phyloP scores from a whole-genome alignment of 1,284 basidiomycete genomes.

The Ceratobasidium sp. region DNA sequence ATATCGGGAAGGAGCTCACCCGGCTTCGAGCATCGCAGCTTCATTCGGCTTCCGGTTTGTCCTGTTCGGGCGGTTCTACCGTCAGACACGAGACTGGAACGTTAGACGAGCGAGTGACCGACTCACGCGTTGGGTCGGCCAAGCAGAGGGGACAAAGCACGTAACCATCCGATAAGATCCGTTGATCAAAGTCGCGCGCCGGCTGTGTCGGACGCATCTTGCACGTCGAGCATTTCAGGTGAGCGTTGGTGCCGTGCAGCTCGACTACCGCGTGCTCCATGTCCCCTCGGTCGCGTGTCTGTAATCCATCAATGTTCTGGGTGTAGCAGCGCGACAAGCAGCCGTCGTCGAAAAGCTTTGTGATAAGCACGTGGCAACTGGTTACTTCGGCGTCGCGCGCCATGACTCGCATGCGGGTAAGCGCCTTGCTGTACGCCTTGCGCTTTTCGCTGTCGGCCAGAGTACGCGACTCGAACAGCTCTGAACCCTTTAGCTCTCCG shows the following conservation, averaged over 20 bases:
- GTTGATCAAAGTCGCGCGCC: neutral
- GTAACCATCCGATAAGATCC: neutral
- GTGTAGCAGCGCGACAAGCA: constrained; percentile 16
- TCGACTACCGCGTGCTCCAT: constrained; percentile 12
- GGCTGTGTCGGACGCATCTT: neutral
- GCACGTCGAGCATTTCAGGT: neutral
- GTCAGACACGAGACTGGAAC: no score
- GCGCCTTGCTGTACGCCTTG: neutral
- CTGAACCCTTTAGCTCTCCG: neutral
- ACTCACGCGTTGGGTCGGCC: neutral
- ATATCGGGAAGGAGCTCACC: constrained; percentile 23
- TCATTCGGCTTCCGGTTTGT: neutral
- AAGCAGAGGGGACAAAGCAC: neutral
- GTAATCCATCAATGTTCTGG: constrained; percentile 25
- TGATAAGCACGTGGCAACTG: neutral
- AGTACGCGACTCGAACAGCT: constrained; percentile 11
- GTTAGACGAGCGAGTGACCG: neutral
- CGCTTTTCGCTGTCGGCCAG: neutral
- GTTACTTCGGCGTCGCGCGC: neutral
- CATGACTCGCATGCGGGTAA: neutral
- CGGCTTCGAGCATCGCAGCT: neutral
- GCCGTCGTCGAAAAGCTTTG: neutral
- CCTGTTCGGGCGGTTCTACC: neutral
- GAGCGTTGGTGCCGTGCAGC: constrained; percentile 15
- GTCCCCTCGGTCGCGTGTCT: constrained; percentile 9